A percentile compares a stretch with the other conserved stretches of the same genome.
These are phyloP conservation scores for Torulaspora delbrueckii DNA, from an alignment of 805 yeast species.

Conservation along the genomic window DNA sequence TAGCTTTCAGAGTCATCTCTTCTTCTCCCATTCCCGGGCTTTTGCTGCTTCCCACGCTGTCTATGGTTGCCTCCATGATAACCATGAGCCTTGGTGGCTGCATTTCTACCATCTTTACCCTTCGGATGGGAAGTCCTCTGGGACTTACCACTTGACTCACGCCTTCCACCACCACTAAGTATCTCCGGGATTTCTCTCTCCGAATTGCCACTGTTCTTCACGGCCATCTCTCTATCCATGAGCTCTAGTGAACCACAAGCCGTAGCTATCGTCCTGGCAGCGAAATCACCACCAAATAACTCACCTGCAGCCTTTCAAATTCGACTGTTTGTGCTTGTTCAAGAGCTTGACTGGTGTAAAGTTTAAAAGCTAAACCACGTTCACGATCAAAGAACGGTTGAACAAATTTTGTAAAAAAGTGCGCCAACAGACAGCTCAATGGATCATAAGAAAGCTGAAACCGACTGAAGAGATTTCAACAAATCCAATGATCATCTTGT, in stretches of 20 bases:
- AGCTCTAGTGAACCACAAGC: not conserved
- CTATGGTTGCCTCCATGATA: conserved; percentile 11
- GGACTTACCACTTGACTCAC: not conserved
- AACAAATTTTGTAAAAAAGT: not conserved
- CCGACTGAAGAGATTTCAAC: not conserved
- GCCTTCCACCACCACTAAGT: not conserved
- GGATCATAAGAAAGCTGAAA: not conserved
- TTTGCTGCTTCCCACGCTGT: conserved; percentile 12
- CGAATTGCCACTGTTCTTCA: conserved; percentile 3
- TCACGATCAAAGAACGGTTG: not conserved
- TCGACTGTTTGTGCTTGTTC: not conserved
- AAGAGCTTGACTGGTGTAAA: not conserved
- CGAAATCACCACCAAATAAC: not conserved
- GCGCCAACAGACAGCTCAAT: not conserved
- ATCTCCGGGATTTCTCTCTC: conserved; percentile 10
- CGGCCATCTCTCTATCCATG: conserved; percentile 11
- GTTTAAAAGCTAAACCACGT: conserved; percentile 1
- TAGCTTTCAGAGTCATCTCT: not conserved
- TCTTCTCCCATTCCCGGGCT: conserved; percentile 1
- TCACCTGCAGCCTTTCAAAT: not conserved
- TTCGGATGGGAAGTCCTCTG: not conserved
- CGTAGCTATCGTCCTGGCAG: not conserved
- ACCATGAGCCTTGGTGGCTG: conserved; percentile 3
- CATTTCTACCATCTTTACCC: not conserved
- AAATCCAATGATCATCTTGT: not conserved